Percentiles rank a stretch among this genome's conserved stretches.
These are phyloP conservation scores for Rhodomyrtus tomentosa DNA, from an alignment of 345 rosid genomes.

Conservation along the genomic window DNA sequence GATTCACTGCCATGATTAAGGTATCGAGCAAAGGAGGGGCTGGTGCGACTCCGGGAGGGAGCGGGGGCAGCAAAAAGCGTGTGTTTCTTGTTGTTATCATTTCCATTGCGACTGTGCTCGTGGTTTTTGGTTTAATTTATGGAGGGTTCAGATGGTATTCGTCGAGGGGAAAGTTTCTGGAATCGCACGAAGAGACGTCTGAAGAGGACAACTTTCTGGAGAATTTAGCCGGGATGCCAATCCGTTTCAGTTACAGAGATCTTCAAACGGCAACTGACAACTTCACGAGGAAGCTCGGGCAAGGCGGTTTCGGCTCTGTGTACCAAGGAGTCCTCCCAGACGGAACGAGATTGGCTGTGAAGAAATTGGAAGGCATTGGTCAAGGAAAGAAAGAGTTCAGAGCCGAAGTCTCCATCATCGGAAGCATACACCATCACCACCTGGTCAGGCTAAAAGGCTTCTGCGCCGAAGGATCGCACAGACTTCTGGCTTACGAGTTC, in stretches of 20 bases:
- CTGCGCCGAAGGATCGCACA: conserved; percentile 72
- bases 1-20: conserved; percentile 24
- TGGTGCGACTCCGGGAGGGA: neutral
- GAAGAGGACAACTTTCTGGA: conserved; percentile 31
- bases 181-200: conserved; percentile 4
- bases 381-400: conserved; percentile 94
- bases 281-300: conserved; percentile 77
- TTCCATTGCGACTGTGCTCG: conserved; percentile 9
- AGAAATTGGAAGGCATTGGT: conserved; percentile 89
- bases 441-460: conserved; percentile 90
- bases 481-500: conserved; percentile 81
- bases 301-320: conserved; percentile 95
- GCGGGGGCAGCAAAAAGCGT: neutral
- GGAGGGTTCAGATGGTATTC: conserved; percentile 13
- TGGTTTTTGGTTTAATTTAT: conserved; percentile 11
- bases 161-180: neutral
- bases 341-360: conserved; percentile 72
- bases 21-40: conserved; percentile 6
- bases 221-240: conserved; percentile 20
- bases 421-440: conserved; percentile 86
- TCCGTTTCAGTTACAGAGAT: conserved; percentile 57
- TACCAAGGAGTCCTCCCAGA: conserved; percentile 66
- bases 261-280: conserved; percentile 73
- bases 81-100: conserved; percentile 7
- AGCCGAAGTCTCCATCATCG: conserved; percentile 89